phyloP scores from a whole-genome alignment of 441 rosid genomes.

The Mallotus japonicus region DNA sequence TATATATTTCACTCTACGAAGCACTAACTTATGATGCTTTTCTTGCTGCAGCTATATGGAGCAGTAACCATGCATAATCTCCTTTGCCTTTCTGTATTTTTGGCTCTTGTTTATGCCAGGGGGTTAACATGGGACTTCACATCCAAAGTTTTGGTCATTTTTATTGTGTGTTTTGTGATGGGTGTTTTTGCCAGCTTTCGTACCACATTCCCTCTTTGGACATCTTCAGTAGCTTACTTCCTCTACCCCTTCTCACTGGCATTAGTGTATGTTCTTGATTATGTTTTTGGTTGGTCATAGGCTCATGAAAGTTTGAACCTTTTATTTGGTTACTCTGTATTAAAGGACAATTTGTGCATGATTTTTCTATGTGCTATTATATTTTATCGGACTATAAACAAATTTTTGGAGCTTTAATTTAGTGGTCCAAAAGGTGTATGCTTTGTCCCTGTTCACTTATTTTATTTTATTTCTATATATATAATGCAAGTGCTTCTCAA shows the following conservation, averaged over 20 bases:
- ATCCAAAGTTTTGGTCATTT: constrained; percentile 71
- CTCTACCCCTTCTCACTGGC: constrained; percentile 84
- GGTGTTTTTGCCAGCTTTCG: constrained; percentile 76
- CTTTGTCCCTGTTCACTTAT: no score
- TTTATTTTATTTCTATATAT: no score
- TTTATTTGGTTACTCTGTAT: no score
- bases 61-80: constrained; percentile 82
- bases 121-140: constrained; percentile 93
- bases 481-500: no score
- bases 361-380: no score
- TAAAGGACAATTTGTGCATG: no score
- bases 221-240: constrained; percentile 55
- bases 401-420: no score
- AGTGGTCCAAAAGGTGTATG: no score
- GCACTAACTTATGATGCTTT: constrained; percentile 1
- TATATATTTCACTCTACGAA: no score
- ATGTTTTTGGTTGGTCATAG: constrained; percentile 73
- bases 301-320: no score
- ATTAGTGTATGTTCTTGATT: constrained; percentile 80
- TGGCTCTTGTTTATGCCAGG: constrained; percentile 70
- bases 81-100: constrained; percentile 82
- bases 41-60: constrained; percentile 69
- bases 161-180: constrained; percentile 78
- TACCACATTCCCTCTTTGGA: constrained; percentile 83
- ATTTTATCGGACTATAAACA: no score